Percentiles rank a stretch among this genome's conserved stretches.
These are phyloP conservation scores for Micractinium conductrix DNA, from an alignment of 139 green algal genomes.

Conservation along the genomic window DNA sequence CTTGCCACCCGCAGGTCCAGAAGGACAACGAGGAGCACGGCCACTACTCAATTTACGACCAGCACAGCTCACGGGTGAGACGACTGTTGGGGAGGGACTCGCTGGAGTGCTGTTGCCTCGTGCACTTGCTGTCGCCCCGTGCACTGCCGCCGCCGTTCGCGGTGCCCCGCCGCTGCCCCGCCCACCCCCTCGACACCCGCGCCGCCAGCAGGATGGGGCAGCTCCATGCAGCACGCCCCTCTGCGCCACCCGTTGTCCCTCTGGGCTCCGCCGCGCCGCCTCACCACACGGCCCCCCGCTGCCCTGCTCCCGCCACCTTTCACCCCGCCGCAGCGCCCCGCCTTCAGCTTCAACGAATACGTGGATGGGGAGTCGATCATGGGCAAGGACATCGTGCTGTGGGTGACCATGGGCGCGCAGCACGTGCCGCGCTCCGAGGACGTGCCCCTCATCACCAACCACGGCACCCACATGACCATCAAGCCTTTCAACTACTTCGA, in stretches of 20 bases:
- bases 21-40: conserved; percentile 28
- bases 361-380: conserved; percentile 21
- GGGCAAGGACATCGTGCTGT: conserved; percentile 41
- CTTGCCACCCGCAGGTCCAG: conserved; percentile 7
- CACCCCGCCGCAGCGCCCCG: neutral
- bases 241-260: neutral
- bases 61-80: conserved; percentile 4
- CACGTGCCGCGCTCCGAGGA: conserved; percentile 47
- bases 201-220: too few relatives aligned
- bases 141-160: too few relatives aligned
- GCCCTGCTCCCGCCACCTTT: neutral
- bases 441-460: conserved; percentile 32
- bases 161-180: too few relatives aligned
- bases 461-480: conserved; percentile 7
- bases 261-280: neutral
- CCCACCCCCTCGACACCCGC: too few relatives aligned
- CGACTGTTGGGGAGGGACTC: too few relatives aligned
- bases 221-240: neutral
- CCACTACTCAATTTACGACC: conserved; percentile 34
- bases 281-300: neutral
- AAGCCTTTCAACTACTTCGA: conserved; percentile 20
- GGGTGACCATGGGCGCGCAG: conserved; percentile 40
- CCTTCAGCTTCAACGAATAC: conserved; percentile 13
- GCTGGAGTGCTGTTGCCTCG: neutral
- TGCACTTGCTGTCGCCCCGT: neutral